Base-by-base conservation (phyloP, 2,329 filamentous ascomycete species). In the Metarhizium sp. region DNA sequence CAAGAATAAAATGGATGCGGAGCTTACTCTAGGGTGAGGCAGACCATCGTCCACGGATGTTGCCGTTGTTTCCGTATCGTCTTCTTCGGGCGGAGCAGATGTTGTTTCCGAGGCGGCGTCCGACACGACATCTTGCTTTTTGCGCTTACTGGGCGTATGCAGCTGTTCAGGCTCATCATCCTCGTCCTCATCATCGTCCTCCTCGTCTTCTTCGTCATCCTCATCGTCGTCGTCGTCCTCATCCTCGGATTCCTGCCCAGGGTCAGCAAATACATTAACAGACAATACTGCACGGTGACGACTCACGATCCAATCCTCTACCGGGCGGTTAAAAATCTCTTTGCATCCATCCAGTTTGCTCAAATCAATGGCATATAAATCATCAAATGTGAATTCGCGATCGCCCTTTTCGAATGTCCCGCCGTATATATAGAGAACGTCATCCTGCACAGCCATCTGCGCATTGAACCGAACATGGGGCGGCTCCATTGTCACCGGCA, bases 381-480 rank as follows among this genome's bases (percentile, higher is more conserved):
- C 94, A 63, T 96, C 92, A 70, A 97, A 96, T 0, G 92, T 97
- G 65, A 88, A 96, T 70, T 99, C 94, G 25, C 90, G 82, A 64
- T 99, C 94, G 18, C 90, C 92, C 67, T 95, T 94, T 67, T 99
- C 94, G 64, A 88, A 96, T 0, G 92, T 99, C 18, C 94, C 94
- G 34, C 94, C 92, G 65, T 95, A 97, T 54, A 97, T 90, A 72
- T 92, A 99, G 1, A 97, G 78, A 8, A 89, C 84, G 68, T 99
- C 94, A 61, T 92, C 90, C 71, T 97, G 92, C 0, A 97, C 90
- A 0, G 92, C 84, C 43, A 97, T 74, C 61, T 94, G 88, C 1
- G 91, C 86, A 63, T 97, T 97, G 75, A 99, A 99, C 52, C 94
- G 81, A 18, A 85, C 80, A 64, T 96, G 92, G 3, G 94, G 94